Evolutionary conservation across 1,284 basidiomycete genomes (phyloP), one percentile per base, ranked within the genome.

Genomic region (Pascua sp.): DNA sequence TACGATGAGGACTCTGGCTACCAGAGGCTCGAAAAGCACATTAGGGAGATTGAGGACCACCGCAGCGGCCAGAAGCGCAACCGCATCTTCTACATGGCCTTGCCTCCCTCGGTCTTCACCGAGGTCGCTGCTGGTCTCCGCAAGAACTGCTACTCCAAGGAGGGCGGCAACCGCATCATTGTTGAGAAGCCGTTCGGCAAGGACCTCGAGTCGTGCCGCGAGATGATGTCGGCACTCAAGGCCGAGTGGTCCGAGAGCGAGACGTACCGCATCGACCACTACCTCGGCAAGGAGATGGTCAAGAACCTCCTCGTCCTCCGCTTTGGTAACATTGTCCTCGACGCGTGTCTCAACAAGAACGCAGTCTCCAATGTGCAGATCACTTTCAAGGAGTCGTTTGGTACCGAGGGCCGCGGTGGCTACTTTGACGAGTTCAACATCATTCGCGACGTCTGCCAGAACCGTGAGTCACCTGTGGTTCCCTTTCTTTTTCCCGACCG

Each of bases 371-470:
- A 92, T 73, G 90, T 97, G 42, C 94, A 97, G 78, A 95, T 97
- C 80, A 95, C 91, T 10, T 96, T 97, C 85, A 97, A 97, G 81
- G 94, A 97, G 79, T 90, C 92, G 11, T 95, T 97, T 73, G 93
- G 93, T 42, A 97, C 93, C 49, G 93, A 97, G 77, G 93, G 93
- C 42, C 89, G 93, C 67, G 93, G 93, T 42, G 93, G 94, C 32
- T 97, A 97, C 83, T 97, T 97, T 81, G 93, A 97, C 78, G 93
- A 96, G 79, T 97, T 96, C 79, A 93, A 93, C 61, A 95, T 97
- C 76, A 94, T 97, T 77, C 88, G 93, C 73, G 93, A 97, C 77
- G 84, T 97, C 61, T 82, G 93, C 71, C 93, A 97, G 81, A 97
- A 97, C 80, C 93, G 92, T 95, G 76, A 80, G 91, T 83, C 55